A percentile compares a stretch with the other conserved stretches of the same genome.
Conservation (phyloP, 1,284 basidiomycete genomes). For the Porodaedalea pini region DNA sequence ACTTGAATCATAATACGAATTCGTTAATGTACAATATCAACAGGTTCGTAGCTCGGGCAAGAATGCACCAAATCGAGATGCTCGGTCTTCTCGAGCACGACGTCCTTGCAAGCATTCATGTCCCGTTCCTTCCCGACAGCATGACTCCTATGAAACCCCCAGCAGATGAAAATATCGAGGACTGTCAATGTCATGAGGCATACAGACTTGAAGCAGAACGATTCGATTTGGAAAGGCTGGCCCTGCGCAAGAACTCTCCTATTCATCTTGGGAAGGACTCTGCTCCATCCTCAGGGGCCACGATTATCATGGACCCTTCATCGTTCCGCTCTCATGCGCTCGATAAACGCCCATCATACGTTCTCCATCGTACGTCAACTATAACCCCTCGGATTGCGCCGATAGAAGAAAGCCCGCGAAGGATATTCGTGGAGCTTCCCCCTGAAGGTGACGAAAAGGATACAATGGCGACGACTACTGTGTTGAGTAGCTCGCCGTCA, state of each 20-base stretch:
- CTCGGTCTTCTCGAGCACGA: slow-evolving; percentile 88
- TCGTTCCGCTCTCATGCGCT: slow-evolving; percentile 32
- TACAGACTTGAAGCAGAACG: slow-evolving; percentile 51
- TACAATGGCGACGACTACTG: slow-evolving; percentile 22
- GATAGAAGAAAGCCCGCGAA: slow-evolving; percentile 66
- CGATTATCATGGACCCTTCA: slow-evolving; percentile 28
- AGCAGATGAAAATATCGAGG: slow-evolving; percentile 14
- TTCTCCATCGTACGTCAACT: slow-evolving; percentile 43
- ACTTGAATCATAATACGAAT: too few relatives aligned
- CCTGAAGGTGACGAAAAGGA: slow-evolving; percentile 32
- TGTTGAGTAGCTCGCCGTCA: slow-evolving; percentile 62
- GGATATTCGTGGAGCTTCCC: slow-evolving; percentile 46
- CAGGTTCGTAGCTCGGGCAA: slow-evolving; percentile 85
- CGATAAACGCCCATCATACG: slow-evolving; percentile 37
- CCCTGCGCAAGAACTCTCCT: slow-evolving; percentile 34
- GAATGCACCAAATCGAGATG: slow-evolving; percentile 95
- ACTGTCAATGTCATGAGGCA: slow-evolving; percentile 8
- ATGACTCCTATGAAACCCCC: slow-evolving; percentile 23
- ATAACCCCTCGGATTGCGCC: slow-evolving; percentile 47
- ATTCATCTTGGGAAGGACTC: slow-evolving; percentile 18
- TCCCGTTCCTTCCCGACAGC: slow-evolving; percentile 62
- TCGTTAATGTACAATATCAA: slow-evolving; percentile 5
- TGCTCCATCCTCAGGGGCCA: slow-evolving; percentile 17
- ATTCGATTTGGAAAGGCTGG: slow-evolving; percentile 68
- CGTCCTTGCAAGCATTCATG: slow-evolving; percentile 80